Conservation (phyloP, 306 rosid species). For the Sicyos edulis region DNA sequence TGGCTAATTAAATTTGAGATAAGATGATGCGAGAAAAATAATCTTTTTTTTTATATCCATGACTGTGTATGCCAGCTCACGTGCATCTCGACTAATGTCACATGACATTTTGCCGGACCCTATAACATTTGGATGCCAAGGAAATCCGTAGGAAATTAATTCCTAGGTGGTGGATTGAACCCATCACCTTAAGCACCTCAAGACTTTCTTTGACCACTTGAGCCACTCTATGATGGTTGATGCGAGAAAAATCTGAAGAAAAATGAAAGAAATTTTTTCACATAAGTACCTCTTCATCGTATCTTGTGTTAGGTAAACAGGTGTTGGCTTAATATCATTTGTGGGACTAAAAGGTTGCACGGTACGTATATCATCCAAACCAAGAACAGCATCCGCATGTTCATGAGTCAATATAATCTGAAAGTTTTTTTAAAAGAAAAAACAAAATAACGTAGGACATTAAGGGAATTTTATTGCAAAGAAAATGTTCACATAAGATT, state of each 20-base stretch:
- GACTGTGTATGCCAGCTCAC: no score
- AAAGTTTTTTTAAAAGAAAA: background rate
- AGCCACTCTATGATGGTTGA: no score
- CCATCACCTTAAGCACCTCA: no score
- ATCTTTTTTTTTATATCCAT: no score
- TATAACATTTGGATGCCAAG: no score
- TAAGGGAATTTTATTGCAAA: background rate
- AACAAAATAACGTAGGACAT: background rate
- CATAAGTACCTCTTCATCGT: constrained; percentile 71
- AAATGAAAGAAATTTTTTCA: background rate
- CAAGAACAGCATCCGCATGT: constrained; percentile 97
- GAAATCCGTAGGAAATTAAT: no score
- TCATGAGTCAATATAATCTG: constrained; percentile 96
- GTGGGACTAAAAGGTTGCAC: constrained; percentile 70
- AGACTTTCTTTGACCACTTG: no score
- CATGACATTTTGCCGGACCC: no score
- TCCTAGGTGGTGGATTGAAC: no score
- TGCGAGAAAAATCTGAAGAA: background rate
- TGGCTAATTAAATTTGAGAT: background rate
- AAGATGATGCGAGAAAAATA: background rate
- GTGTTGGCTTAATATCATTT: constrained; percentile 73
- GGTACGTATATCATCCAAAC: constrained; percentile 86
- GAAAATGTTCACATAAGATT: background rate
- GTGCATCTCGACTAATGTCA: no score
- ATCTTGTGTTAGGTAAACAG: constrained; percentile 60